These are phyloP conservation scores for Haplosporangium gracile DNA, from an alignment of 192 early-diverging fungal species.

Conservation along the genomic window DNA sequence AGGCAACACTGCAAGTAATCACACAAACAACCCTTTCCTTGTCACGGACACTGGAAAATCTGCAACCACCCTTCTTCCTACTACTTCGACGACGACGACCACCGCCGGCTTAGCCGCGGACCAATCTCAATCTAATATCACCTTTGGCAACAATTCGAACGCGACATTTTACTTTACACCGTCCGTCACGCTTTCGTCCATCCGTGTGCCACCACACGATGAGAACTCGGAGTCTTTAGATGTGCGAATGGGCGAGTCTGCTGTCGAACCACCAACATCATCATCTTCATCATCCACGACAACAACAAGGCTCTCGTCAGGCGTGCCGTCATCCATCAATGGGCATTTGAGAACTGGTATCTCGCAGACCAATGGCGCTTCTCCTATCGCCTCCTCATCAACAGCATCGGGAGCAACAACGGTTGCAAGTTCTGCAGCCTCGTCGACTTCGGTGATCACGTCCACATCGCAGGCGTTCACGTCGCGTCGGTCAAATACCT, in stretches of 20 bases:
- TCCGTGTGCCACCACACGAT: not conserved
- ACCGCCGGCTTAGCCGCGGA: not conserved
- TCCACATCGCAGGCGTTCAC: not conserved
- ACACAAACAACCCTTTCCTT: constrained; percentile 18
- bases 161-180: constrained; percentile 8
- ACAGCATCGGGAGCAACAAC: not conserved
- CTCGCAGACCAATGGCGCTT: not conserved
- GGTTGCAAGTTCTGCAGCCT: not conserved
- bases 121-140: not conserved
- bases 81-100: not conserved
- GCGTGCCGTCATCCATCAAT: not conserved
- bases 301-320: not conserved
- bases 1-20: not conserved
- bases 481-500: constrained; percentile 1
- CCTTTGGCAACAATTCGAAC: not conserved
- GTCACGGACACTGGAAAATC: constrained; percentile 5
- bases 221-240: not conserved
- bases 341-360: not conserved
- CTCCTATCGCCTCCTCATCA: constrained; percentile 9
- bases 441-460: not conserved
- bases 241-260: constrained; percentile 6
- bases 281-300: not conserved
- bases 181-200: not conserved
- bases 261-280: not conserved
- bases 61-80: not conserved